Evolutionary conservation across 148 eudicot species (phyloP), one percentile per base, ranked within the genome.

Genomic region (Suaeda aralocaspica): DNA sequence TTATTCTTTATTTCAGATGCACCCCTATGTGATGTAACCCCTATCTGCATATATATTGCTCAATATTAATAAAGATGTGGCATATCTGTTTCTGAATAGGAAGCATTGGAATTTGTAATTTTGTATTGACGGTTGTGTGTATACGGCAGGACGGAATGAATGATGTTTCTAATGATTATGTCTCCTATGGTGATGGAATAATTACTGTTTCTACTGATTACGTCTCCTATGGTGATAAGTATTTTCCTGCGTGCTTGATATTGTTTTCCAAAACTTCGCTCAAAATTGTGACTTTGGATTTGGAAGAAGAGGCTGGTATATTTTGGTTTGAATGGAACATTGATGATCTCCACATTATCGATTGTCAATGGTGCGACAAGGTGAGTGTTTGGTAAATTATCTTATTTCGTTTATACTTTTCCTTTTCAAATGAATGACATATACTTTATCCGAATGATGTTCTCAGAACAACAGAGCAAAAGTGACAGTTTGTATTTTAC

Each of bases 101-200:
- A 34, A n/a, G 8, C 42, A 15, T 70, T 29, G 21, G 41, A 16
- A n/a, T 58, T 56, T n/a, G n/a, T n/a, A n/a, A n/a, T n/a, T n/a
- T n/a, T 56, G 10, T 56, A 30, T n/a, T 70, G 29, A 52, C 48
- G 18, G 13, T 53, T 33, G 12, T 48, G 52, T 46, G 44, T 46
- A 25, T 45, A 39, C 80, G 41, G 72, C 89, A 89, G 92, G 88
- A 67, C n/a, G 25, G 69, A 78, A n/a, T n/a, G n/a, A n/a, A n/a
- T n/a, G n/a, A n/a, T n/a, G n/a, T n/a, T n/a, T n/a, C n/a, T n/a
- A n/a, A n/a, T n/a, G n/a, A n/a, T n/a, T n/a, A n/a, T n/a, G n/a
- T n/a, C n/a, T n/a, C n/a, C n/a, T n/a, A n/a, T n/a, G n/a, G n/a
- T n/a, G n/a, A n/a, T n/a, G n/a, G n/a, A 22, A 63, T 49, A 52